phyloP scores from a whole-genome alignment of 176 grass and related monocot species.

The Chloris gayana region DNA sequence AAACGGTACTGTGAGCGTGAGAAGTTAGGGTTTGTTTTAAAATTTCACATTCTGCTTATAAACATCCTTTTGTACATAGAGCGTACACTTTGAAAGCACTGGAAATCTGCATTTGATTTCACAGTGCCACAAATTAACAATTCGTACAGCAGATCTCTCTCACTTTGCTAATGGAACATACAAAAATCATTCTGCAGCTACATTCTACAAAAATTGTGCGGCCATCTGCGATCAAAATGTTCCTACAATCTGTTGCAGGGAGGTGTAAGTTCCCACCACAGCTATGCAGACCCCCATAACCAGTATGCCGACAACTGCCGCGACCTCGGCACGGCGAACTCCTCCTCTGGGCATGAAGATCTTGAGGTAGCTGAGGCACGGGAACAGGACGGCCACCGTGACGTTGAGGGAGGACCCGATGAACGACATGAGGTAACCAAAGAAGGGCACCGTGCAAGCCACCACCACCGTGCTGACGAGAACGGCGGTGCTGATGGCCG shows the following conservation, averaged over 20 bases:
- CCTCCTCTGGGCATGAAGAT: conserved; percentile 42
- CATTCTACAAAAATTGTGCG: not conserved
- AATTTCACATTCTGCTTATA: no score
- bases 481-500: conserved; percentile 46
- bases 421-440: conserved; percentile 64
- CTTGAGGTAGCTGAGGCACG: conserved; percentile 61
- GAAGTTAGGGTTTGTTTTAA: no score
- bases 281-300: conserved; percentile 44
- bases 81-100: no score
- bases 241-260: conserved; percentile 53
- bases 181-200: not conserved
- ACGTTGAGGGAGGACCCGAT: conserved; percentile 61
- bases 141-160: not conserved
- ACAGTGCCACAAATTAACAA: not conserved
- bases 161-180: not conserved
- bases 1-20: no score
- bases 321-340: conserved; percentile 23
- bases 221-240: conserved; percentile 3
- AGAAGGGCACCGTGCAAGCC: conserved; percentile 59
- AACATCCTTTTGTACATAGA: no score
- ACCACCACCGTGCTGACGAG: conserved; percentile 50
- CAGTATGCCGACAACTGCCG: conserved; percentile 46
- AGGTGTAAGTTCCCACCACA: conserved; percentile 50
- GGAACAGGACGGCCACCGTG: conserved; percentile 56
- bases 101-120: no score